Evolutionary conservation across 108 stramenopile genomes (phyloP).

Genomic region (Cyclotella kingstonii): DNA sequence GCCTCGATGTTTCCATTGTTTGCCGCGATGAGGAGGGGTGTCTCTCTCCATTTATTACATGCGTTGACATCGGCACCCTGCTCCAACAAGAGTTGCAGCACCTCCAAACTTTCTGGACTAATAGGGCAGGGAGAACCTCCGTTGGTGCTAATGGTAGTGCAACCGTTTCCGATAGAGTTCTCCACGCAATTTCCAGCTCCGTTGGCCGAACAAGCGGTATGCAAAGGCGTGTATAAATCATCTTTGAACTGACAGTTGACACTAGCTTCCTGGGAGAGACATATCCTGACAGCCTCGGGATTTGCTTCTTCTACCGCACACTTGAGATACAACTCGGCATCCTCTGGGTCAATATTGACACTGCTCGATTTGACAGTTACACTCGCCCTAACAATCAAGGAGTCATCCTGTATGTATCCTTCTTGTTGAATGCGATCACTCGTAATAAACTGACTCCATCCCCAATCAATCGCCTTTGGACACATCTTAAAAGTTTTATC

Average conservation of each 20-base stretch:
- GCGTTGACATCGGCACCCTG: constrained; percentile 86
- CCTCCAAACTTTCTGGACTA: constrained; percentile 60
- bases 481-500: constrained; percentile 92
- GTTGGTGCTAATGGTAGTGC: constrained; percentile 34
- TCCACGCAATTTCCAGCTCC: constrained; percentile 13
- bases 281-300: constrained; percentile 72
- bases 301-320: constrained; percentile 92
- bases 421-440: constrained; percentile 85
- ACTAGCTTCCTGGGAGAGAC: constrained; percentile 74
- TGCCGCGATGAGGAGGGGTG: constrained; percentile 78
- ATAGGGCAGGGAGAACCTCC: constrained; percentile 37
- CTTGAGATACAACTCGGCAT: constrained; percentile 87
- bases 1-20: constrained; percentile 87
- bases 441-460: constrained; percentile 90
- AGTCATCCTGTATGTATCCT: constrained; percentile 71
- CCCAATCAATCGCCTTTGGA: constrained; percentile 92
- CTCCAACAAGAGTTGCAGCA: constrained; percentile 73
- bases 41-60: constrained; percentile 90
- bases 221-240: constrained; percentile 88
- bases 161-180: constrained; percentile 13
- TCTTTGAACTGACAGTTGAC: constrained; percentile 93
- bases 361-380: constrained; percentile 81
- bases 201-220: constrained; percentile 80
- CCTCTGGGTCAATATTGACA: constrained; percentile 79
- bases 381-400: constrained; percentile 65